Conservation (phyloP, 2,329 filamentous ascomycete species). For the Stromatinia cepivora region DNA sequence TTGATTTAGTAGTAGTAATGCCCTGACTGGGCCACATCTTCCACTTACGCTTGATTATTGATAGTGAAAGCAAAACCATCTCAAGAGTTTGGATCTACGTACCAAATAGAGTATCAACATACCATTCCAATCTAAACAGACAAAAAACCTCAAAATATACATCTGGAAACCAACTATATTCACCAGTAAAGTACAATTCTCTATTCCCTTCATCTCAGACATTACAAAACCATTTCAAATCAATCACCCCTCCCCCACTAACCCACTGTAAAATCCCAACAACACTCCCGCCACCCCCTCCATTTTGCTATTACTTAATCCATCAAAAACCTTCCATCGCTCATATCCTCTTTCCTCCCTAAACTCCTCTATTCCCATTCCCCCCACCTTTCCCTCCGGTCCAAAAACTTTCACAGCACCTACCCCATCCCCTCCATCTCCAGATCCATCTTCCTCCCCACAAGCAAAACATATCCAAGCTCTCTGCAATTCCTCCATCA, state of each 20-base stretch:
- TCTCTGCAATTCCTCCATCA: background rate
- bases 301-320: background rate
- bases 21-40: too few species aligned
- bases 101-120: too few species aligned
- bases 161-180: too few species aligned
- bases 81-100: too few species aligned
- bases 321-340: background rate
- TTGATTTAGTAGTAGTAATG: too few species aligned
- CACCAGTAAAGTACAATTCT: too few species aligned
- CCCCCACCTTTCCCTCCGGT: background rate
- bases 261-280: background rate
- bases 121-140: too few species aligned
- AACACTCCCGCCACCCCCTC: background rate
- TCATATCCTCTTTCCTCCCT: background rate
- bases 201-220: too few species aligned
- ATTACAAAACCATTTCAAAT: too few species aligned
- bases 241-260: background rate
- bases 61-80: too few species aligned
- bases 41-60: too few species aligned
- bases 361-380: background rate
- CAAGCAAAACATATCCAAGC: slow-evolving; percentile 24
- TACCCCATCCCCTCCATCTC: background rate
- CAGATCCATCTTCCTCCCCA: background rate
- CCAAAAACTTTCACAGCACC: background rate
- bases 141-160: too few species aligned